These are phyloP conservation scores for Raffaelea deltoideospora DNA, from an alignment of 2,329 filamentous ascomycete genomes.

Conservation along the genomic window DNA sequence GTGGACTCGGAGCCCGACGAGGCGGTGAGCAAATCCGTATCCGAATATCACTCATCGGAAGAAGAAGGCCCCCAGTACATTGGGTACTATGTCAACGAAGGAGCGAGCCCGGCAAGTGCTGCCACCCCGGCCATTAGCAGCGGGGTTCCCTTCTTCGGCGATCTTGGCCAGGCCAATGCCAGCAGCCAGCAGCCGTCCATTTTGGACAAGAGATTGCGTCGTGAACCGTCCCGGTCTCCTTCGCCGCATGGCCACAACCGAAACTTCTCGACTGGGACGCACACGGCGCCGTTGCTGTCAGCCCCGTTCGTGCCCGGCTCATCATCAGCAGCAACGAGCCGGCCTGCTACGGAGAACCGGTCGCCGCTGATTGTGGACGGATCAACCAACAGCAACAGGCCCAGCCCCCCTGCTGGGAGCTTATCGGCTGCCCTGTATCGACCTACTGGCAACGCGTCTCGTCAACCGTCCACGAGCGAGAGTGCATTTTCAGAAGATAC, in stretches of 20 bases:
- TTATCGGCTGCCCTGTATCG: too few species aligned
- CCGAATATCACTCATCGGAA: slow-evolving; percentile 29
- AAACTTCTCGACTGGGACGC: slow-evolving; percentile 24
- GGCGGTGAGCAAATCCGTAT: slow-evolving; percentile 18
- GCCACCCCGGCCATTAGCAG: slow-evolving; percentile 17
- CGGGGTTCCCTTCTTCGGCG: slow-evolving; percentile 30
- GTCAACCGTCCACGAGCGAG: slow-evolving; percentile 15
- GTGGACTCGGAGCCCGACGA: slow-evolving; percentile 31
- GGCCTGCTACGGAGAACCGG: slow-evolving; percentile 13
- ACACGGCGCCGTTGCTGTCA: slow-evolving; percentile 24
- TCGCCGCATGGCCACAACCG: slow-evolving; percentile 38
- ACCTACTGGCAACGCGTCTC: slow-evolving; percentile 13
- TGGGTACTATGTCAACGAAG: slow-evolving; percentile 22
- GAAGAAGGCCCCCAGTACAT: slow-evolving; percentile 26
- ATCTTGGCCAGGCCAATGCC: slow-evolving; percentile 20
- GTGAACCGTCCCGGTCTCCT: slow-evolving; percentile 35
- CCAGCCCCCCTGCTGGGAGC: too few species aligned
- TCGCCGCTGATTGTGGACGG: neutral
- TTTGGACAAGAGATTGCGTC: slow-evolving; percentile 35
- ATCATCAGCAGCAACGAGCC: slow-evolving; percentile 15
- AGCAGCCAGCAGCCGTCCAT: slow-evolving; percentile 27
- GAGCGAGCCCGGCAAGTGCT: slow-evolving; percentile 12
- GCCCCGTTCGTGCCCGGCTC: slow-evolving; percentile 20
- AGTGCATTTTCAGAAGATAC: slow-evolving; percentile 13
- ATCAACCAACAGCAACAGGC: too few species aligned